A percentile compares a stretch with the other conserved stretches of the same genome.
phyloP scores from a whole-genome alignment of 176 grass and related monocot genomes.

The Phragmites australis region DNA sequence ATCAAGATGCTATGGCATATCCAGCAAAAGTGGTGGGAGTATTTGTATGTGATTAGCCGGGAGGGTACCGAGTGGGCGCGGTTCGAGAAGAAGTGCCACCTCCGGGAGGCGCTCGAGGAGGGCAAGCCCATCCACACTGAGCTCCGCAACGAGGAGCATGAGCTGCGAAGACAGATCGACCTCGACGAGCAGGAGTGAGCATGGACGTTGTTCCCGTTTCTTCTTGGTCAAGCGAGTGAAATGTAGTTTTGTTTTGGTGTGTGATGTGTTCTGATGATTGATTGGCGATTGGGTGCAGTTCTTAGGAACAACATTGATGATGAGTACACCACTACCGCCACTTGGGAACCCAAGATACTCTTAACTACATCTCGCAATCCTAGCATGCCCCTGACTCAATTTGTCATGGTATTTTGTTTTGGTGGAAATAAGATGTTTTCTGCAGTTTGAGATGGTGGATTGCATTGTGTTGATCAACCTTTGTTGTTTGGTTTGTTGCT shows the following conservation, averaged over 20 bases:
- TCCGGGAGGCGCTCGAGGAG: constrained; percentile 75
- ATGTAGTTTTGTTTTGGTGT: not conserved
- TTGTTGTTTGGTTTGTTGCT: constrained; percentile 18
- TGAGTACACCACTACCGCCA: constrained; percentile 60
- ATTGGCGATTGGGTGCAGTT: constrained; percentile 37
- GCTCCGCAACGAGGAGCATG: constrained; percentile 70
- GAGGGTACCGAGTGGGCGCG: constrained; percentile 71
- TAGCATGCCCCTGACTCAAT: constrained; percentile 58
- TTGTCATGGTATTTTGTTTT: constrained; percentile 57
- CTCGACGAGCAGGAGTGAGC: constrained; percentile 67
- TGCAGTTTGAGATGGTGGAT: not conserved
- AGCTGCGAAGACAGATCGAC: constrained; percentile 80
- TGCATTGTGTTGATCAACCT: not conserved
- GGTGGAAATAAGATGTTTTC: not conserved
- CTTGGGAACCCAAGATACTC: constrained; percentile 74
- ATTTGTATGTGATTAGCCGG: constrained; percentile 76
- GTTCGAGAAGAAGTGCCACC: constrained; percentile 88
- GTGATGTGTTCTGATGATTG: constrained; percentile 5
- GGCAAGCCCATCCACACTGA: constrained; percentile 79
- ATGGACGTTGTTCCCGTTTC: constrained; percentile 24
- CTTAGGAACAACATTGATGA: constrained; percentile 68
- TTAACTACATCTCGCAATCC: constrained; percentile 84
- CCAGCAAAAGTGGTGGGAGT: constrained; percentile 51
- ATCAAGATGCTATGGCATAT: constrained; percentile 60
- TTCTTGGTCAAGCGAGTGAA: too few relatives aligned